A percentile compares a stretch with the other conserved stretches of the same genome.
Conservation (phyloP, 1,284 basidiomycete species). For the Pseudozyma pruni region DNA sequence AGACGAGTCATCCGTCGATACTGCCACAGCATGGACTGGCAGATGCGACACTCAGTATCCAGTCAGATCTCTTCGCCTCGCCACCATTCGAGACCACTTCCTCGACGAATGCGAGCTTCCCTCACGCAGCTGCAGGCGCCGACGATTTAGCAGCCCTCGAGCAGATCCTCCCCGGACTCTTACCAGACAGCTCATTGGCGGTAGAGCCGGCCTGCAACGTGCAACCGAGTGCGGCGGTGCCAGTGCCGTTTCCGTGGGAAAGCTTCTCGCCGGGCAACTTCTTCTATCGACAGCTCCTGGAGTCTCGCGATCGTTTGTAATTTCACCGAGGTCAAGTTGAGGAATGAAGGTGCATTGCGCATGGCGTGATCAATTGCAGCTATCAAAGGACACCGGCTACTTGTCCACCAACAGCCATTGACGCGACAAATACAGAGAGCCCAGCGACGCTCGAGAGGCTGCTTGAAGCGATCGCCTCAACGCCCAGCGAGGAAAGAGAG, state of each 20-base stretch:
- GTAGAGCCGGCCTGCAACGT: not conserved
- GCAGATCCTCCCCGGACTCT: too few species aligned
- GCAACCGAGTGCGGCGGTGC: not conserved
- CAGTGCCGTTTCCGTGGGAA: conserved; percentile 1
- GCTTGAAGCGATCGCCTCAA: conserved; percentile 5
- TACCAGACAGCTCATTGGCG: too few species aligned
- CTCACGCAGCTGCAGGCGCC: too few species aligned
- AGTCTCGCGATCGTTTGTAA: not conserved
- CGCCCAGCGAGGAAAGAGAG: conserved; percentile 16
- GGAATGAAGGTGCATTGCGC: too few species aligned
- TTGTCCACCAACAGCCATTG: conserved; percentile 47
- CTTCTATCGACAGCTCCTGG: not conserved
- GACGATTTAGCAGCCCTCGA: not conserved
- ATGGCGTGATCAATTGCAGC: not conserved
- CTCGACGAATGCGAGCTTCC: too few species aligned
- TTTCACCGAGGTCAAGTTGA: not conserved
- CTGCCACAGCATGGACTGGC: too few species aligned
- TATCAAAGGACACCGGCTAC: conserved; percentile 19
- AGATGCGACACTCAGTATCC: too few species aligned
- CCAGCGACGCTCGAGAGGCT: conserved; percentile 8
- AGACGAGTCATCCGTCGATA: too few species aligned
- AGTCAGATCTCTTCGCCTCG: too few species aligned
- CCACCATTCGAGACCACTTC: too few species aligned
- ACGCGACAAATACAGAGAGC: conserved; percentile 19
- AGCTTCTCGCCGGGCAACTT: conserved; percentile 1